Conservation (phyloP, 306 rosid genomes). For the Trifolium fragiferum region DNA sequence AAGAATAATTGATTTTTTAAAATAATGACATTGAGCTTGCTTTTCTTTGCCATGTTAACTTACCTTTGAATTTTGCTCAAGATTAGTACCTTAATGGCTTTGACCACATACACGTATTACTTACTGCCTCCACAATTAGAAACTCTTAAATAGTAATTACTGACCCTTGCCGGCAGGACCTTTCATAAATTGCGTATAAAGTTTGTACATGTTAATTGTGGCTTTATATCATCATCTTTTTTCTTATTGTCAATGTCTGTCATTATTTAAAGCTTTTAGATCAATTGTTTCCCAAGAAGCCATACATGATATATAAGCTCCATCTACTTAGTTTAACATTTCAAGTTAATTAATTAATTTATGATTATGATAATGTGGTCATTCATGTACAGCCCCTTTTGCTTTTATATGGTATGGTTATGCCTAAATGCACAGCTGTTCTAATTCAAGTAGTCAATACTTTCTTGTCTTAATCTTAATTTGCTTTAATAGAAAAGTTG, state of each 20-base stretch:
- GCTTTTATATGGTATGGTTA: conserved; percentile 37
- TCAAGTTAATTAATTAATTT: conserved; percentile 29
- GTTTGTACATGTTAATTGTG: conserved; percentile 30
- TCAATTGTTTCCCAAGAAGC: conserved; percentile 37
- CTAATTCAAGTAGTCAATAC: conserved; percentile 41
- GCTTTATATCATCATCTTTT: conserved; percentile 13
- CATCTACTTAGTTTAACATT: conserved; percentile 40
- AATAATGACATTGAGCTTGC: too few relatives aligned
- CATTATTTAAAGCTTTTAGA: conserved; percentile 47
- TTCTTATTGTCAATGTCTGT: conserved; percentile 45
- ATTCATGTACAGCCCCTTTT: conserved; percentile 33
- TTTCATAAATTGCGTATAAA: conserved; percentile 42
- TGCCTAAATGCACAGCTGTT: conserved; percentile 45
- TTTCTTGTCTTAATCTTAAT: conserved; percentile 41
- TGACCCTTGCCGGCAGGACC: conserved; percentile 43
- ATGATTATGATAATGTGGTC: conserved; percentile 29
- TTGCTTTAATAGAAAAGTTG: conserved; percentile 35
- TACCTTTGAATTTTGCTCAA: too few relatives aligned
- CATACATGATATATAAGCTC: conserved; percentile 32
- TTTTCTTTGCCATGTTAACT: conserved; percentile 38
- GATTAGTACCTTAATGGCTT: conserved; percentile 36
- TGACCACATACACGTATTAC: conserved; percentile 34
- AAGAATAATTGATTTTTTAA: too few relatives aligned
- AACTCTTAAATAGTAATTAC: conserved; percentile 20
- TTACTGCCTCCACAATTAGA: conserved; percentile 46